These are phyloP conservation scores for Pyrus communis DNA, from an alignment of 306 rosid genomes.

Conservation along the genomic window DNA sequence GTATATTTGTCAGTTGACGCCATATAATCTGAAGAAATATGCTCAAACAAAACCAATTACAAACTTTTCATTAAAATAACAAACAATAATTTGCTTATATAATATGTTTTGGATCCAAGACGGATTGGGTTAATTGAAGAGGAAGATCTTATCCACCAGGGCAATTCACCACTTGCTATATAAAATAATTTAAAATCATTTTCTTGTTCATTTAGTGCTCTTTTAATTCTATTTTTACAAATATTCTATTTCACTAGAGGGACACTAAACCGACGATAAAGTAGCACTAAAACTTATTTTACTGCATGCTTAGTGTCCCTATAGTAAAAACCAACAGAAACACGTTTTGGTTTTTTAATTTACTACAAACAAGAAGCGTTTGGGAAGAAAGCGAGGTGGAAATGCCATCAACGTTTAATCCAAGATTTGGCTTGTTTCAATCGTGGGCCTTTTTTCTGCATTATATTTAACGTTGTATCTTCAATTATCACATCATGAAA, in stretches of 20 bases:
- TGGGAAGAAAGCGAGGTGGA: neutral
- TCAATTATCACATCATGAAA: neutral
- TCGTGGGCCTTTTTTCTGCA: neutral
- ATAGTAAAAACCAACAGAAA: neutral
- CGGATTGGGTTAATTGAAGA: neutral
- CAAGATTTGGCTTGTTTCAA: neutral
- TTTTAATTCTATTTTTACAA: too few relatives aligned
- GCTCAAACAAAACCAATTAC: neutral
- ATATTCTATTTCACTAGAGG: neutral
- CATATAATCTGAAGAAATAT: neutral
- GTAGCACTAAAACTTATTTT: neutral
- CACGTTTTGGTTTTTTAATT: neutral
- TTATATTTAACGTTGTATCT: neutral
- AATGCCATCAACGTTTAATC: neutral
- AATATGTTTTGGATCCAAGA: neutral
- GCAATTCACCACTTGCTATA: too few relatives aligned
- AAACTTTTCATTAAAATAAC: too few relatives aligned
- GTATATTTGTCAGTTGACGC: neutral
- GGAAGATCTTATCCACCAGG: neutral
- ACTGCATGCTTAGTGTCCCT: neutral
- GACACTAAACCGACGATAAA: neutral
- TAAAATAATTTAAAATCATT: too few relatives aligned
- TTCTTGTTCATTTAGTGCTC: too few relatives aligned
- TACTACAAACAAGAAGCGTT: neutral
- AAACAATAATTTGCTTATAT: too few relatives aligned